Base-by-base conservation (phyloP, 2,329 filamentous ascomycete species). In the Stemphylium lycopersici region DNA sequence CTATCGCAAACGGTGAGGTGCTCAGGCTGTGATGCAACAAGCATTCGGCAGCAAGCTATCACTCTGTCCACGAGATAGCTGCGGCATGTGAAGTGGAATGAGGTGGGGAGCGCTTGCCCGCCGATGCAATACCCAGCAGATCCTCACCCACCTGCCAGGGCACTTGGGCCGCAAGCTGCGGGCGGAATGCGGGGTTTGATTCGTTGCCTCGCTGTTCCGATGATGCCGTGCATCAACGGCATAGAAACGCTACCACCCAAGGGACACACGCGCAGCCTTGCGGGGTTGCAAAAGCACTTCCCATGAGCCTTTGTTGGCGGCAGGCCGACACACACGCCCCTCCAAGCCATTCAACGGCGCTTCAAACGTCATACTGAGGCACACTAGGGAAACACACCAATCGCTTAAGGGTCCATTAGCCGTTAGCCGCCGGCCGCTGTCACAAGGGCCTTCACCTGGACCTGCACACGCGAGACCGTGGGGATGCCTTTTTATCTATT, bases 91-190 rank as follows among this genome's bases (percentile, higher is more conserved):
- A 42, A 46, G 51, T 46, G 53, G 49, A 41, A 56, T 33, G 44
- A 48, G 55, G 42, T 57, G 62, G 56, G 61, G 63, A 53, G 54
- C 58, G 52, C 58, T 62, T 55, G 59, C 54, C 52, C 47, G 51
- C 46, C 39, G 33, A 16, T 44, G 51, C 37, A 47, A 32, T 29
- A 36, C 31, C 36, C 43, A 24, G 43, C 39, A 53, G 32, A 42
- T 41, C 31, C 22, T 38, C 45, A 24, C 22, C 44, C 41, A 20
- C 49, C 43, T 55, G 58, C 54, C 59, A 62, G 54, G 32, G 39
- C 53, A 55, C 50, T 58, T 56, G 44, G 56, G 56, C 52, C 34
- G 49, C 58, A 46, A 56, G 54, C 59, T 63, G 58, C 63, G 62
- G 58, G 45, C 51, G 39, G 24, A 47, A 46, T 44, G 50, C 37